phyloP scores from a whole-genome alignment of 169 alveolate genomes.

The Eimeria tenella region DNA sequence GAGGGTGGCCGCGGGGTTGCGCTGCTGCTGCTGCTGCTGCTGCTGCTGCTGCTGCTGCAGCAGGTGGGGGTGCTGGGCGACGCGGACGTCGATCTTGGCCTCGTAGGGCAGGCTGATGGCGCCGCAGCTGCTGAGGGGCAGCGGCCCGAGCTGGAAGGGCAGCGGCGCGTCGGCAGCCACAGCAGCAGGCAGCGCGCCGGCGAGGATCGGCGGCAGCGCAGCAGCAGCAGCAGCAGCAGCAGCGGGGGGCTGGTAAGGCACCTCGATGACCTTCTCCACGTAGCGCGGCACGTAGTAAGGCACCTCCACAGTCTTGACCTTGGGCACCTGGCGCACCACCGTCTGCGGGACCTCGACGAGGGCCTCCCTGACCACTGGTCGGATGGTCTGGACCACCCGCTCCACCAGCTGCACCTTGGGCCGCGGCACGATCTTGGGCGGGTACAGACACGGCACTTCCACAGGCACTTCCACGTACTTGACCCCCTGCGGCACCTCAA shows the following conservation, averaged over 20 bases:
- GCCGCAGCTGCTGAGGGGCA: constrained; percentile 42
- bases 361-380: constrained; percentile 89
- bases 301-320: constrained; percentile 89
- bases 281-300: constrained; percentile 91
- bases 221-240: constrained; percentile 80
- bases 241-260: constrained; percentile 88
- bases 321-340: constrained; percentile 88
- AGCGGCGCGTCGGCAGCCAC: constrained; percentile 79
- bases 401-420: constrained; percentile 89
- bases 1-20: not conserved
- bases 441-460: constrained; percentile 90
- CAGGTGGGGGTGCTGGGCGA: constrained; percentile 74
- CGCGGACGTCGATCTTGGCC: constrained; percentile 73
- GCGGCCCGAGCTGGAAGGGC: constrained; percentile 72
- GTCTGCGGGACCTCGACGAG: constrained; percentile 90
- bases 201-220: constrained; percentile 76
- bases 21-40: not conserved
- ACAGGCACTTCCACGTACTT: constrained; percentile 91
- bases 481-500: constrained; percentile 91
- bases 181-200: constrained; percentile 81
- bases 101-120: constrained; percentile 74
- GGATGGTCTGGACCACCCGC: constrained; percentile 88
- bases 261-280: constrained; percentile 89
- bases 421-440: constrained; percentile 90
- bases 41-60: constrained; percentile 31